A percentile compares a stretch with the other conserved stretches of the same genome.
These are phyloP conservation scores for Phyllosticta capitalensis DNA, from an alignment of 2,329 filamentous ascomycete genomes.

Conservation along the genomic window DNA sequence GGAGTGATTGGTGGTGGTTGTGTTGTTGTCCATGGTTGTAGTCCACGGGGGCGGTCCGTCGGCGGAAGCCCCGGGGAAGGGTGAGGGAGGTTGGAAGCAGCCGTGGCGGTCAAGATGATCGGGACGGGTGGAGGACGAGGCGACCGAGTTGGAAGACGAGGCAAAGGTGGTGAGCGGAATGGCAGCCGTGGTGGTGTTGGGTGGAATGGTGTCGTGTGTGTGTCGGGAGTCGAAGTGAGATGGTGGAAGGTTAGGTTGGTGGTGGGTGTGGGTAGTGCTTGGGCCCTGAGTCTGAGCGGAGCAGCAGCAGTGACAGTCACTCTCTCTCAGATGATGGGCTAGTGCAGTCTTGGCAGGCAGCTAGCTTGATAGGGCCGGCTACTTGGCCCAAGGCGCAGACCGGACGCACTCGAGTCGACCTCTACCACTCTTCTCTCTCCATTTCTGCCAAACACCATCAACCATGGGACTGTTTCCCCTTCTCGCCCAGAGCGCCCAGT, in stretches of 20 bases:
- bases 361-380: not conserved
- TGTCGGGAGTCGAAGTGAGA: not conserved
- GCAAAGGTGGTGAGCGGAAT: conserved; percentile 8
- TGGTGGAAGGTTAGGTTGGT: no score
- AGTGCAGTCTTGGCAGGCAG: not conserved
- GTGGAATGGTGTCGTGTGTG: not conserved
- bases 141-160: not conserved
- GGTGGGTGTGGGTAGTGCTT: not conserved
- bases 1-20: conserved; percentile 3
- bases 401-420: no score
- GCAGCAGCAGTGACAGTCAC: not conserved
- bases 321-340: no score
- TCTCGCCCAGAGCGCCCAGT: no score
- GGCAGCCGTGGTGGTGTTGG: conserved; percentile 3
- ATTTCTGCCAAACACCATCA: no score
- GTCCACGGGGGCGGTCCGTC: not conserved
- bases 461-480: no score
- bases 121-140: not conserved
- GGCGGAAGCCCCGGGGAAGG: conserved; percentile 4
- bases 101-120: not conserved
- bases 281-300: no score
- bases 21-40: not conserved
- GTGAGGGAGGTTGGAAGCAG: conserved; percentile 2
- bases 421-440: no score
- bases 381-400: no score